Percentiles rank a stretch among this genome's conserved stretches.
Conservation (phyloP, 345 rosid genomes). For the Cardiospermum halicacabum region DNA sequence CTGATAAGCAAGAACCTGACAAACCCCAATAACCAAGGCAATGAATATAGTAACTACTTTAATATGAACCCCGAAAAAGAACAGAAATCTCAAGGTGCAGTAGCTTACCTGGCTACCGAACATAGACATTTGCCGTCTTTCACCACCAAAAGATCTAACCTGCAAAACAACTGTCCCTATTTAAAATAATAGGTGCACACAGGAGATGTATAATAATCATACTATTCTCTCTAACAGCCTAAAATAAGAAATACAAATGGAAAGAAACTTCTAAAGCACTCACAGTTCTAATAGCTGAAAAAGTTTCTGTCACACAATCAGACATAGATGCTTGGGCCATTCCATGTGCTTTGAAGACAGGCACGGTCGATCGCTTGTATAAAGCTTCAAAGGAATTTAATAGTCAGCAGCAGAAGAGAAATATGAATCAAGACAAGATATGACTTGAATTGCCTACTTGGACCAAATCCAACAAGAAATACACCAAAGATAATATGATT, state of each 20-base stretch:
- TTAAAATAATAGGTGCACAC: slow-evolving; percentile 14
- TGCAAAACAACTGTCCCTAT: slow-evolving; percentile 23
- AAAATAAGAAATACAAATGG: not conserved
- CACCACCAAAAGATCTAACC: slow-evolving; percentile 99
- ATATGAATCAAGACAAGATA: slow-evolving; percentile 8
- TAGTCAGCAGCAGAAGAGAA: slow-evolving; percentile 26
- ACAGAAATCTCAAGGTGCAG: slow-evolving; percentile 5
- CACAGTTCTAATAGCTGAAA: slow-evolving; percentile 94
- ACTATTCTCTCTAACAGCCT: not conserved
- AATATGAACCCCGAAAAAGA: not conserved
- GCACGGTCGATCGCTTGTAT: slow-evolving; percentile 84
- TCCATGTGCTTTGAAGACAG: slow-evolving; percentile 84
- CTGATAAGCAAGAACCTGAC: slow-evolving; percentile 81
- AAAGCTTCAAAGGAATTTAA: slow-evolving; percentile 43
- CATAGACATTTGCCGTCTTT: slow-evolving; percentile 81
- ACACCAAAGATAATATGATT: not conserved
- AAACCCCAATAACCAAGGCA: slow-evolving; percentile 21
- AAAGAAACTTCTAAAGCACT: slow-evolving; percentile 25
- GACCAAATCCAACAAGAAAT: not conserved
- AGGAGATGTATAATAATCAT: not conserved
- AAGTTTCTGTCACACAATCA: slow-evolving; percentile 88
- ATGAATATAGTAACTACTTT: slow-evolving; percentile 1
- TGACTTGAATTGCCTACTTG: not conserved
- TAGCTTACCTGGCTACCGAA: slow-evolving; percentile 72
- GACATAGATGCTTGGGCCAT: slow-evolving; percentile 88